Base-by-base conservation (phyloP, 139 green algal species). In the Asterochloris sp. region DNA sequence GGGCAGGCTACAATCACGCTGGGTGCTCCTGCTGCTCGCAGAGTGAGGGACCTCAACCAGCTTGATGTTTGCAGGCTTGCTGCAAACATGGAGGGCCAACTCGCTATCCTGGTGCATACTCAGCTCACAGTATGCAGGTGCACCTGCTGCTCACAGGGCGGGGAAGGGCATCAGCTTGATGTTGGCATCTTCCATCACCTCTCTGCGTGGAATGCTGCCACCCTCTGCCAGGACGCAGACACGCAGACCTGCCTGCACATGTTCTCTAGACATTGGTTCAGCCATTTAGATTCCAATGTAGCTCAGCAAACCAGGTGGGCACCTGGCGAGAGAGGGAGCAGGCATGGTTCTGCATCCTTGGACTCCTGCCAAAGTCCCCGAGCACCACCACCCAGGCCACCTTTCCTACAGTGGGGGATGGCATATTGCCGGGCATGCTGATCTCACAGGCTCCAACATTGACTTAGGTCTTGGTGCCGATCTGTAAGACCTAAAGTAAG, bases 311-410 rank as follows among this genome's bases (percentile, higher is more conserved):
- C 28, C 24, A 4, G 16, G 61, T 15, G 11, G 9, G 21, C 23
- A 91, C 88, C 85, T 92, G 86, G 12, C 91, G 77, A 26, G 88
- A 88, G 0, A 99, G 82, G 0, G 96, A 98, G 0, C 93, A 62
- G 9, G 96, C 85, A 83, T 99, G 97, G 81, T 98, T 97, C 84
- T 98, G 93, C 96, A 99, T 99, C 9, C 96, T 87, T 0, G 96
- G 96, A 81, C 94, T 98, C 17, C 96, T 85, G 11, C 97, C 97
- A 80, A 99, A 94, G 74, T 99, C 97, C 60, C 97, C 97, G 10
- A 99, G 89, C 12, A 99, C 97, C 24, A 98, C 90, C 4, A 99
- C 91, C 93, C 94, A 98, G 0, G 76, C n/a, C n/a, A n/a, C n/a
- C n/a, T n/a, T n/a, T n/a, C n/a, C n/a, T n/a, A n/a, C n/a, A n/a